Evolutionary conservation across 495 filamentous ascomycete species (phyloP), one percentile per base, ranked within the genome.

Genomic region (Hypoxylon rickii): DNA sequence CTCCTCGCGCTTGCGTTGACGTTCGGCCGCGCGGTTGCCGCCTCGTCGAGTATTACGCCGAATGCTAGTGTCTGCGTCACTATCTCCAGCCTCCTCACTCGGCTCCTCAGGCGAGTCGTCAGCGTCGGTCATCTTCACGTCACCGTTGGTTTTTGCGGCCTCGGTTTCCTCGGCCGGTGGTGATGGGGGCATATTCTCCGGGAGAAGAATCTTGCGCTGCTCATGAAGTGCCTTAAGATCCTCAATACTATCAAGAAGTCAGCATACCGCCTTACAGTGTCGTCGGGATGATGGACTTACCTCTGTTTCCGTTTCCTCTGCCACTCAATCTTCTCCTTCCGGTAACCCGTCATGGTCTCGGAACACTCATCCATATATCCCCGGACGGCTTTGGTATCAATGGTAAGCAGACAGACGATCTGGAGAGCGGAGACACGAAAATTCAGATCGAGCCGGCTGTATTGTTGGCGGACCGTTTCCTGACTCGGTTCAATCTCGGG

Each of bases 281-380:
- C 2, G 51, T 55, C 8, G 18, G 36, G 47, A n/a, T 19, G n/a
- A n/a, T 38, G 20, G 36, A 87, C 92, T 77, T 83, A 96, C 92
- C 82, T 79, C 69, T 80, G 78, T 69, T 94, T 97, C 63, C 88
- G 84, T 46, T 86, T 80, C 50, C 90, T 82, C 70, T 97, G 94
- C 67, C 84, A 86, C 59, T 96, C 89, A 49, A 96, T 96, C 73
- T 96, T 97, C 70, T 95, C 88, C 71, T 97, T 98, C 15, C 94
- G 82, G 64, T 91, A 87, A 34, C 83, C 83, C 2, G 94, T 98
- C 95, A 97, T 96, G 51, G 89, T 85, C 56, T 91, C 88, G 39
- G 85, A 87, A 71, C 91, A 95, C 55, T 92, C 85, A 51, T 96
- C 91, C 75, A 98, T 87, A 64, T 94, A 96, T 12, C 84, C 85